These are phyloP conservation scores for Emericellopsis cladophorae DNA, from an alignment of 2,329 filamentous ascomycete species.

Conservation along the genomic window DNA sequence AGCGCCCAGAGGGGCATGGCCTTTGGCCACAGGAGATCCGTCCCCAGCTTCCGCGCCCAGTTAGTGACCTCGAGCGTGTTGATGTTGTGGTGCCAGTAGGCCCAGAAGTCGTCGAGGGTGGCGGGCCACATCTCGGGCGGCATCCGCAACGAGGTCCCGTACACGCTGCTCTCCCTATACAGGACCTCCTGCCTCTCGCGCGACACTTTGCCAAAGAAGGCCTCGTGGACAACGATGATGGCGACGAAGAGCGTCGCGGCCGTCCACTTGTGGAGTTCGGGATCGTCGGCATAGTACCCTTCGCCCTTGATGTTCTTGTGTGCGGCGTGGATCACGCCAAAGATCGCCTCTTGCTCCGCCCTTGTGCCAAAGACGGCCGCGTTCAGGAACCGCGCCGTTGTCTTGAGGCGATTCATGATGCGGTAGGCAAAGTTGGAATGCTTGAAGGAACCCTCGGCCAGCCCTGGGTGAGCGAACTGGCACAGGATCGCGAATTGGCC, in stretches of 20 bases:
- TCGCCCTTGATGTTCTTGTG: constrained; percentile 18
- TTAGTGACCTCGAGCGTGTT: constrained; percentile 17
- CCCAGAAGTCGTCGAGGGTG: constrained; percentile 19
- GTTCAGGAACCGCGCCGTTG: constrained; percentile 24
- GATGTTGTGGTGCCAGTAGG: constrained; percentile 22
- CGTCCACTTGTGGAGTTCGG: constrained; percentile 24
- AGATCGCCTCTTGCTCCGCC: constrained; percentile 18
- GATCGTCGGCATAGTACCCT: constrained; percentile 21
- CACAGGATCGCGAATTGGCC: constrained; percentile 19
- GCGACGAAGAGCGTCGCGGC: constrained; percentile 24
- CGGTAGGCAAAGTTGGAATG: constrained; percentile 24
- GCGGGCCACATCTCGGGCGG: constrained; percentile 21
- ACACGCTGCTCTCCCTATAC: constrained; percentile 13
- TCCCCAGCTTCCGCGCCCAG: constrained; percentile 12
- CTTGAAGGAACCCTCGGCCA: constrained; percentile 20
- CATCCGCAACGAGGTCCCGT: constrained; percentile 15
- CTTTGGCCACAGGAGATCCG: constrained; percentile 10
- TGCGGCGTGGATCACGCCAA: constrained; percentile 20
- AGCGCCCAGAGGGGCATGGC: constrained; percentile 9
- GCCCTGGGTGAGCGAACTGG: constrained; percentile 24
- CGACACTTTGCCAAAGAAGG: constrained; percentile 18
- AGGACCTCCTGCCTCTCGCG: constrained; percentile 11
- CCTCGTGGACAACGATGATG: constrained; percentile 19
- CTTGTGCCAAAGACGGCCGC: constrained; percentile 21
- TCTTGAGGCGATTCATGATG: constrained; percentile 19